phyloP scores from a whole-genome alignment of 1,139 yeast genomes.

The Diutina siamensis region DNA sequence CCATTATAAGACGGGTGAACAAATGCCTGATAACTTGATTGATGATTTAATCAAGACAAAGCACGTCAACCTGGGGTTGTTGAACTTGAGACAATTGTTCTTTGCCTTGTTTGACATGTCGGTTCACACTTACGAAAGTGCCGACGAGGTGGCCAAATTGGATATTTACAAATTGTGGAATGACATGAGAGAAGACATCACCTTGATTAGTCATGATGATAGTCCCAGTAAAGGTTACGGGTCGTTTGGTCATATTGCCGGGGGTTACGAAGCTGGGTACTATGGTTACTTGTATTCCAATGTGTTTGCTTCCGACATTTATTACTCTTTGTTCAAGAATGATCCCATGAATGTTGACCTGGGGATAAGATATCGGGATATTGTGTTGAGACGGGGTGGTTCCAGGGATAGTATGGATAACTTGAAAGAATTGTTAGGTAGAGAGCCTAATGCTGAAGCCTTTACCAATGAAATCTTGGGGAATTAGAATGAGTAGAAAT shows the following conservation, averaged over 20 bases:
- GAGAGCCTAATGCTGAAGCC: constrained; percentile 64
- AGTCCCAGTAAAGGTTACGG: constrained; percentile 52
- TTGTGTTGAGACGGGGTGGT: constrained; percentile 62
- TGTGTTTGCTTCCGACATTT: constrained; percentile 79
- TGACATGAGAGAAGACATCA: constrained; percentile 43
- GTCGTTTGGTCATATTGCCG: constrained; percentile 74
- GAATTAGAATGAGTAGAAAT: background rate
- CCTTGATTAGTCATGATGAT: constrained; percentile 46
- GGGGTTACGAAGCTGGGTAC: constrained; percentile 80
- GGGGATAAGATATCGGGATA: constrained; percentile 62
- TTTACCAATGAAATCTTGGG: constrained; percentile 42
- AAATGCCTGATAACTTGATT: constrained; percentile 46
- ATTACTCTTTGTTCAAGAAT: constrained; percentile 53
- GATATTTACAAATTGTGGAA: constrained; percentile 54
- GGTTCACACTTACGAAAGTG: constrained; percentile 43
- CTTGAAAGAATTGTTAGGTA: constrained; percentile 56
- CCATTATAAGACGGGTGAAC: constrained; percentile 54
- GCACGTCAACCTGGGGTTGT: constrained; percentile 65
- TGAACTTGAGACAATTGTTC: constrained; percentile 62
- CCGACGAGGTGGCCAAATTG: constrained; percentile 25
- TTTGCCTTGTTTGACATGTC: constrained; percentile 69
- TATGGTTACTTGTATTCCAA: constrained; percentile 81
- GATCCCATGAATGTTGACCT: constrained; percentile 53
- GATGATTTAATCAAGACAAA: constrained; percentile 53
- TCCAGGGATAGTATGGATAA: constrained; percentile 56